Base-by-base conservation (phyloP, 2,329 filamentous ascomycete genomes). In the Apiospora saccharicola region DNA sequence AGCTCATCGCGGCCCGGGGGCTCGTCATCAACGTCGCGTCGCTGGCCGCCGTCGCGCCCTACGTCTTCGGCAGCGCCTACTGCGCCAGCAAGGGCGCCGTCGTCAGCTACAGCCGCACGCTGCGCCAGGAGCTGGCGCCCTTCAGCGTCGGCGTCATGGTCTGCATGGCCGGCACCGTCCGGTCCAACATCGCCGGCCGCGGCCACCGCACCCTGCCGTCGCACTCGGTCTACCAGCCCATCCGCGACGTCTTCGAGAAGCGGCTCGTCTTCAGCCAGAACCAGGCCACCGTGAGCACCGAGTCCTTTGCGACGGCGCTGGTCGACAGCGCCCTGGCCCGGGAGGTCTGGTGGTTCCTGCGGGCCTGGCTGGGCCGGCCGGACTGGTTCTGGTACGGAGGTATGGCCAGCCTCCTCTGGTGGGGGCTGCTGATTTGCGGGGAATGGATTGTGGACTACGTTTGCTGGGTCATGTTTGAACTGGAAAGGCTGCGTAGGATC, bases 101-200 rank as follows among this genome's bases (percentile, higher is more conserved):
- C 47, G 84, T 84, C 72, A 81, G 83, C 3, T 90, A 88, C 81
- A 88, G 86, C 67, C 87, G 87, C 72, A 85, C 84, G 0, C 80
- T 90, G 43, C 86, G 88, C 37, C 80, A 87, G 69, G 88, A 90
- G 75, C 82, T 90, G 53, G 82, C 83, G 64, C 88, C 87, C 0
- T 86, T 89, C 67, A 83, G 83, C 75, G 87, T 90, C 14, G 85
- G 88, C 74, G 88, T 90, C 79, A 89, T 89, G 84, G 84, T 89
- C 24, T 85, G 85, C 76, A 85, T 89, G 81, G 86, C 87, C 0
- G 88, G 88, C 37, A 88, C 87, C 2, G 86, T 90, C 16, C 80
- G 80, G 61, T 87, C 85, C 76, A 86, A 88, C 78, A 88, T 87
- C 70, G 85, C 85, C 7, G 81, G 78, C 75, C 82, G 83, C 57